Evolutionary conservation across 805 yeast species (phyloP), one percentile per base, ranked within the genome.

Genomic region (Lipomyces sp.): DNA sequence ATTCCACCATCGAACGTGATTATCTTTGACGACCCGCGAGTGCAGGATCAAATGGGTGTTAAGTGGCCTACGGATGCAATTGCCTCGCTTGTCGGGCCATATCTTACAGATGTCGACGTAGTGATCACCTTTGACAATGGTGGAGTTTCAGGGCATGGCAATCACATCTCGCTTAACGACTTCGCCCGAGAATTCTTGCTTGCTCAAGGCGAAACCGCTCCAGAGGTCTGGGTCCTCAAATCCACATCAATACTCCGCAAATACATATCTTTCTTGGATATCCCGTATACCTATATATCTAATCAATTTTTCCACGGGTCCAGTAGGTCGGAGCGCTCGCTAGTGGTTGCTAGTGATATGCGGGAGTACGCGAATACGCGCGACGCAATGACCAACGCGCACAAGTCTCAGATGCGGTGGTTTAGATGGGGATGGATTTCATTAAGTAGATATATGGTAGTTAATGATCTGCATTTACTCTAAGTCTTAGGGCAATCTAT

Each of bases 331-430:
- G 45, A 66, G 0, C 56, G 50, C 6, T 68, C 70, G 57, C 59
- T 66, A 8, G 70, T 79, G 3, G 74, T 75, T 62, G 64, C 72
- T 0, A 73, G 82, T 35, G 75, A 73, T 42, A 68, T 54, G 57
- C 37, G 32, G 11, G 66, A 48, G 62, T 64, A 62, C 18, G 78
- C 70, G 76, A 79, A 24, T 13, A 74, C 83, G 3, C 81, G 87
- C 63, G 83, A 89, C 0, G 90, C 97, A 3, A 92, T 94, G 97
- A 79, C 87, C 2, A 82, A 82, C 70, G 96, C 90, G 2, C 98
- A 95, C 78, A 82, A 82, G 69, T 86, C 96, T 1, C 99, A 95
- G 77, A 90, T 95, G 90, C 93, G 89, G 7, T 94, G 98, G 98
- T 95, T 89, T 77, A 83, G 99, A 71, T 90, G 90, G 80, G 88